phyloP scores from a whole-genome alignment of 768 basidiomycete genomes.

The Astraeus odoratus region DNA sequence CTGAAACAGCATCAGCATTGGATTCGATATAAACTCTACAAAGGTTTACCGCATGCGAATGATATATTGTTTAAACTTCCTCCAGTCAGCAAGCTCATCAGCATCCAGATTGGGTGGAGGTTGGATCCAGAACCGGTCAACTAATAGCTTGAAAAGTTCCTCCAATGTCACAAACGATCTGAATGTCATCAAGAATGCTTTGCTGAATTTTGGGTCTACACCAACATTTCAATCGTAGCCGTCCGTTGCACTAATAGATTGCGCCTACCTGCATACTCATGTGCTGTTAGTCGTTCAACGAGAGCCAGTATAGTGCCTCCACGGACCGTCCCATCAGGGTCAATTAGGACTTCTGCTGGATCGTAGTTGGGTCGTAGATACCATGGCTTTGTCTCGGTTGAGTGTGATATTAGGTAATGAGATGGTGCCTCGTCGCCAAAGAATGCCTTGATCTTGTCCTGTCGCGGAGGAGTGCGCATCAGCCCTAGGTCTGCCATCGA shows the following conservation, averaged over 20 bases:
- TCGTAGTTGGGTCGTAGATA: conserved; percentile 53
- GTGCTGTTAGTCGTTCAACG: conserved; percentile 59
- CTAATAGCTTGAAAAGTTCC: conserved; percentile 48
- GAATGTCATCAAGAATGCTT: conserved; percentile 65
- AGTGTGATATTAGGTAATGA: conserved; percentile 33
- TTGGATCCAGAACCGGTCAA: conserved; percentile 49
- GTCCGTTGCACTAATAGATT: not conserved
- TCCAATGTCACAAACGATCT: conserved; percentile 55
- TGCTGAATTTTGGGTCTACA: conserved; percentile 48
- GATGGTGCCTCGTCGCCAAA: conserved; percentile 47
- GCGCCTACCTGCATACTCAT: conserved; percentile 49
- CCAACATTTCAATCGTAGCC: conserved; percentile 2
- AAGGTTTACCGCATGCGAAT: conserved; percentile 49
- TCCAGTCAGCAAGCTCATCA: conserved; percentile 48
- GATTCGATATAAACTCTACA: not conserved
- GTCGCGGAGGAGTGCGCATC: conserved; percentile 15
- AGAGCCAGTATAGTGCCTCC: conserved; percentile 57
- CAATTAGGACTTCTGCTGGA: conserved; percentile 51
- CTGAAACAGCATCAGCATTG: conserved; percentile 22
- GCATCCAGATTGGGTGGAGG: conserved; percentile 40
- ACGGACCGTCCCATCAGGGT: conserved; percentile 54
- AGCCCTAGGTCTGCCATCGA: conserved; percentile 9
- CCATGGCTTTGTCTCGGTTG: conserved; percentile 45
- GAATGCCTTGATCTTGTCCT: conserved; percentile 41
- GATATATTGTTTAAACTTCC: conserved; percentile 47